These are phyloP conservation scores for Thalassiosira allenii DNA, from an alignment of 352 stramenopile genomes.

Conservation along the genomic window DNA sequence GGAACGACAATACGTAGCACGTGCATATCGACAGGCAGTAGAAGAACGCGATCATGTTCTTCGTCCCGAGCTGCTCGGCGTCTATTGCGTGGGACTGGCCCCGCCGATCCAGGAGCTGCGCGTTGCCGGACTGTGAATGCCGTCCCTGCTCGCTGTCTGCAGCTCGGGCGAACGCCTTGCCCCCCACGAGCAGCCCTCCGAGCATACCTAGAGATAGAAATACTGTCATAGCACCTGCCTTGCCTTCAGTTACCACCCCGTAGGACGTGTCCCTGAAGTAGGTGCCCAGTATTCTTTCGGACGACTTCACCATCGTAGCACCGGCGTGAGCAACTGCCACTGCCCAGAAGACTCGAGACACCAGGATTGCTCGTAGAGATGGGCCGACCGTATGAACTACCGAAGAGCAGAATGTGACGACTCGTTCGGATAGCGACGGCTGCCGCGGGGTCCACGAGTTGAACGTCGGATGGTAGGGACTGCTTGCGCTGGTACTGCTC, in stretches of 20 bases:
- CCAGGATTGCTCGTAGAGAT: slow-evolving; percentile 67
- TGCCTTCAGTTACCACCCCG: slow-evolving; percentile 65
- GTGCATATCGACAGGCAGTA: slow-evolving; percentile 79
- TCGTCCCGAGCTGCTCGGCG: slow-evolving; percentile 37
- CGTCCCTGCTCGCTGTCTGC: slow-evolving; percentile 31
- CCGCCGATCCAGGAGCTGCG: too few species aligned
- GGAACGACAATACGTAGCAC: slow-evolving; percentile 78
- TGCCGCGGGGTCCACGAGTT: slow-evolving; percentile 12
- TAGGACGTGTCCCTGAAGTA: slow-evolving; percentile 82
- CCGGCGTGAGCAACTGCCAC: slow-evolving; percentile 77
- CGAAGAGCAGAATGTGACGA: slow-evolving; percentile 35
- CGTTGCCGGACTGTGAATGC: too few species aligned
- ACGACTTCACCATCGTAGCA: slow-evolving; percentile 71
- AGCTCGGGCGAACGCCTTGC: slow-evolving; percentile 67
- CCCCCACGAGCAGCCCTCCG: slow-evolving; percentile 70
- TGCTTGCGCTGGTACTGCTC: background rate
- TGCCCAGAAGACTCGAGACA: slow-evolving; percentile 79
- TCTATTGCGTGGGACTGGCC: background rate
- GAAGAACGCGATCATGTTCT: slow-evolving; percentile 74
- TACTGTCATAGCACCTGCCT: slow-evolving; percentile 69
- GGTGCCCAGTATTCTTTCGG: slow-evolving; percentile 73
- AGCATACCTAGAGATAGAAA: slow-evolving; percentile 79
- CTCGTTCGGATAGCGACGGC: slow-evolving; percentile 17
- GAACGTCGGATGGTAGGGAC: slow-evolving; percentile 24
- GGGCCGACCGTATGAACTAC: slow-evolving; percentile 56